Evolutionary conservation across 495 filamentous ascomycete species (phyloP).

Genomic region (Hypoxylon perforatum): DNA sequence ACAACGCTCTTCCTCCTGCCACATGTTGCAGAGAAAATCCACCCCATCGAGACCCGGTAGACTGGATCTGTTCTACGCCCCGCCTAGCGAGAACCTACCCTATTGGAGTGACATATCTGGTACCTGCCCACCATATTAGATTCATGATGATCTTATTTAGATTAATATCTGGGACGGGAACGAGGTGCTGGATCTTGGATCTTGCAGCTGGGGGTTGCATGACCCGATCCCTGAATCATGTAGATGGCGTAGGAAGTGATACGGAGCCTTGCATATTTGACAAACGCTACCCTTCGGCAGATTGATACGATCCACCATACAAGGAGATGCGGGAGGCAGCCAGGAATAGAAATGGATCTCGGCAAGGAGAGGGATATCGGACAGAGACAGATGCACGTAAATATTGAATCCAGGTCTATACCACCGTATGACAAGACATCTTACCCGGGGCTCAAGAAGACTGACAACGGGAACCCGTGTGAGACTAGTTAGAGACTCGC

Average conservation of each 20-base stretch:
- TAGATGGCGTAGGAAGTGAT: slow-evolving; percentile 9
- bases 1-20: slow-evolving; percentile 10
- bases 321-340: slow-evolving; percentile 10
- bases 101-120: slow-evolving; percentile 8
- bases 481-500: slow-evolving; percentile 38
- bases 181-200: slow-evolving; percentile 28
- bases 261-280: slow-evolving; percentile 37
- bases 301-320: not conserved
- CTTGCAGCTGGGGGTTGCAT: slow-evolving; percentile 24
- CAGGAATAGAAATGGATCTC: slow-evolving; percentile 25
- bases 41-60: slow-evolving; percentile 27
- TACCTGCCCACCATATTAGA: slow-evolving; percentile 4
- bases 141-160: not conserved
- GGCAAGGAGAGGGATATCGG: slow-evolving; percentile 21
- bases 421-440: slow-evolving; percentile 30
- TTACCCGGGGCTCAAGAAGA: slow-evolving; percentile 21
- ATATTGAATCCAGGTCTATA: slow-evolving; percentile 34
- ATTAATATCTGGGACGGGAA: slow-evolving; percentile 9
- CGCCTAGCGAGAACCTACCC: slow-evolving; percentile 9
- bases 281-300: slow-evolving; percentile 1
- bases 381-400: slow-evolving; percentile 36
- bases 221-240: slow-evolving; percentile 32
- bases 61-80: slow-evolving; percentile 34
- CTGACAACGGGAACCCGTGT: slow-evolving; percentile 28
- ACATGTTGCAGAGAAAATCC: slow-evolving; percentile 11